Evolutionary conservation across 352 stramenopile genomes (phyloP).

Genomic region (Lagenidium giganteum): DNA sequence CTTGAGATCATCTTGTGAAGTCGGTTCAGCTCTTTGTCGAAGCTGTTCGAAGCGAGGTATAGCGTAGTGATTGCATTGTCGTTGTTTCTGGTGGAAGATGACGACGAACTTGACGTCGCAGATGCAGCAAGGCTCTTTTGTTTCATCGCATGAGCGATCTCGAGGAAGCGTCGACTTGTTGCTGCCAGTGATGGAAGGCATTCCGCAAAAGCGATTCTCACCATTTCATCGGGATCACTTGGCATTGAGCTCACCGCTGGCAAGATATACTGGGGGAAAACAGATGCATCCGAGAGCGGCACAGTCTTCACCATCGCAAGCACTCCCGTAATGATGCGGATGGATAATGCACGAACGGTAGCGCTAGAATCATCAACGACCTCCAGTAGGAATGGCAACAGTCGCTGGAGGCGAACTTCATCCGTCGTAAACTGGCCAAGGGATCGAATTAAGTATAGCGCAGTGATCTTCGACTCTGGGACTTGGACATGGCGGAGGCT

Average conservation of each 20-base stretch:
- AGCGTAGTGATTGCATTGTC: conserved; percentile 19
- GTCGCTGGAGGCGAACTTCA: conserved; percentile 89
- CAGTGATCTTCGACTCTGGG: conserved; percentile 74
- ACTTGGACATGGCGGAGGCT: conserved; percentile 68
- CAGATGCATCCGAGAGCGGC: conserved; percentile 89
- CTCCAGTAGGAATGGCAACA: conserved; percentile 89
- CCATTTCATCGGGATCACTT: conserved; percentile 88
- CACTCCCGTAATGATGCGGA: conserved; percentile 84
- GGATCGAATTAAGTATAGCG: conserved; percentile 83
- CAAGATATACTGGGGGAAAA: conserved; percentile 96
- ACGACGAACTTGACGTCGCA: conserved; percentile 13
- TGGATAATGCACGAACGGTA: conserved; percentile 79
- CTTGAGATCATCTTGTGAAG: conserved; percentile 89
- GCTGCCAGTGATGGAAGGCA: conserved; percentile 88
- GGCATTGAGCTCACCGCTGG: conserved; percentile 87
- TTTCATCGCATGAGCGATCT: conserved; percentile 84
- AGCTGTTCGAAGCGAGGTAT: conserved; percentile 67
- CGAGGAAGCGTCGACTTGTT: conserved; percentile 88
- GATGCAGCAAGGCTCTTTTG: conserved; percentile 34
- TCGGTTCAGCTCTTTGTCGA: conserved; percentile 85
- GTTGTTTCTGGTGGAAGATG: conserved; percentile 35
- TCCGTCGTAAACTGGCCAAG: conserved; percentile 83
- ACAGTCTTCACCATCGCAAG: conserved; percentile 84
- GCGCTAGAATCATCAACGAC: conserved; percentile 87
- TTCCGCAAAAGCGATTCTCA: conserved; percentile 91